phyloP scores from a whole-genome alignment of 257 asterid species.

The Paraleonurus japonicus region DNA sequence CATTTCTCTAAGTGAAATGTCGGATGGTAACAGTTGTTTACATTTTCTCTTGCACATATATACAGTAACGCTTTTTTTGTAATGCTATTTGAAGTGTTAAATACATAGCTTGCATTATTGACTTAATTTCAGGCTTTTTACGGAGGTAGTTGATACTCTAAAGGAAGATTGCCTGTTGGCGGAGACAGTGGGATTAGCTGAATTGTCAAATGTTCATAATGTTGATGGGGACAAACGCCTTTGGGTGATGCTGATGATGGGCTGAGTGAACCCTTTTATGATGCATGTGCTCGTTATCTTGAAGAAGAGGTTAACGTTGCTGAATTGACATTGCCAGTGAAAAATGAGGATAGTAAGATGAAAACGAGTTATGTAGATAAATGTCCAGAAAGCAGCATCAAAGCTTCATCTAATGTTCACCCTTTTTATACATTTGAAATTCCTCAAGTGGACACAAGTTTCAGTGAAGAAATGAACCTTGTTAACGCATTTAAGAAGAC shows the following conservation, averaged over 20 bases:
- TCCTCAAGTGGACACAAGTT: constrained; percentile 10
- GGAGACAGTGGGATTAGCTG: constrained; percentile 22
- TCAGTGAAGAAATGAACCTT: constrained; percentile 8
- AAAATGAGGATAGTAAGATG: constrained; percentile 13
- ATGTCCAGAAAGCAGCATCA: constrained; percentile 22
- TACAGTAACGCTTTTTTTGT: constrained; percentile 6
- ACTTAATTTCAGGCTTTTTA: background rate
- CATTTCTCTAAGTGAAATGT: constrained; percentile 18
- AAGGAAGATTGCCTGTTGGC: constrained; percentile 14
- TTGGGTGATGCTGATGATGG: constrained; percentile 29
- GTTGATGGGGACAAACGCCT: constrained; percentile 19
- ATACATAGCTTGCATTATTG: background rate
- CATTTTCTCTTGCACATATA: background rate
- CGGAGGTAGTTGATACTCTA: constrained; percentile 12
- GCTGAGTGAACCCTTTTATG: constrained; percentile 26
- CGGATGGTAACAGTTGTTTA: constrained; percentile 38
- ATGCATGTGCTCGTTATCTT: constrained; percentile 28
- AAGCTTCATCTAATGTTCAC: constrained; percentile 21
- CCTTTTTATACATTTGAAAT: constrained; percentile 21
- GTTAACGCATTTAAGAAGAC: constrained; percentile 8
- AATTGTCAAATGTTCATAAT: constrained; percentile 27
- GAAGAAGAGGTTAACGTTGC: constrained; percentile 23
- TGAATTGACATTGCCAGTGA: constrained; percentile 19
- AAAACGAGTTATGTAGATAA: constrained; percentile 7
- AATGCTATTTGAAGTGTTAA: background rate